Evolutionary conservation across 1,139 yeast species (phyloP).

Genomic region (Hanseniaspora gamundiae): DNA sequence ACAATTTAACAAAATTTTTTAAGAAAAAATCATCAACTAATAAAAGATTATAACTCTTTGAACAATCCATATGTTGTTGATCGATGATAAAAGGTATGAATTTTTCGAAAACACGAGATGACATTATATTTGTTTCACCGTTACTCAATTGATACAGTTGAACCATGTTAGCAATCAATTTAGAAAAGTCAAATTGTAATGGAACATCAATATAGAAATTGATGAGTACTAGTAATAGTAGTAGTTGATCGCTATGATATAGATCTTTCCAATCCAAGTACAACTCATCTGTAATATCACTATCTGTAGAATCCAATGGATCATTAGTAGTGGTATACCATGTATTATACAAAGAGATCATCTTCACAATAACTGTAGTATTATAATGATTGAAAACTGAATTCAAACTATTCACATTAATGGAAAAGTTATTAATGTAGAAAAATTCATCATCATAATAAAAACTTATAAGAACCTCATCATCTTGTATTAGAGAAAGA

Average conservation of each 20-base stretch:
- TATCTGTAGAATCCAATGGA: constrained; percentile 3
- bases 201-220: constrained; percentile 17
- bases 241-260: constrained; percentile 10
- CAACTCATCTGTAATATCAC: neutral
- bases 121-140: too few relatives aligned
- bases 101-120: constrained; percentile 1
- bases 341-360: constrained; percentile 9
- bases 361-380: constrained; percentile 4
- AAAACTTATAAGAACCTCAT: neutral
- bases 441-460: constrained; percentile 2
- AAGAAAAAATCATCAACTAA: constrained; percentile 14
- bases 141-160: neutral
- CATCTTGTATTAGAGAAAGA: neutral
- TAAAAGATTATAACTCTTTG: constrained; percentile 4
- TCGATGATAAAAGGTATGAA: constrained; percentile 5
- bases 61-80: constrained; percentile 6
- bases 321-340: constrained; percentile 10
- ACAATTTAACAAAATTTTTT: constrained; percentile 12
- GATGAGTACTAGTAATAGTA: constrained; percentile 11
- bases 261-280: constrained; percentile 6
- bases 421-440: constrained; percentile 10
- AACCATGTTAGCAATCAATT: constrained; percentile 2
- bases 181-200: neutral
- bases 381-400: constrained; percentile 9
- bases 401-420: constrained; percentile 7